Base-by-base conservation (phyloP, 2,329 filamentous ascomycete species). In the Nothophoma quercina region DNA sequence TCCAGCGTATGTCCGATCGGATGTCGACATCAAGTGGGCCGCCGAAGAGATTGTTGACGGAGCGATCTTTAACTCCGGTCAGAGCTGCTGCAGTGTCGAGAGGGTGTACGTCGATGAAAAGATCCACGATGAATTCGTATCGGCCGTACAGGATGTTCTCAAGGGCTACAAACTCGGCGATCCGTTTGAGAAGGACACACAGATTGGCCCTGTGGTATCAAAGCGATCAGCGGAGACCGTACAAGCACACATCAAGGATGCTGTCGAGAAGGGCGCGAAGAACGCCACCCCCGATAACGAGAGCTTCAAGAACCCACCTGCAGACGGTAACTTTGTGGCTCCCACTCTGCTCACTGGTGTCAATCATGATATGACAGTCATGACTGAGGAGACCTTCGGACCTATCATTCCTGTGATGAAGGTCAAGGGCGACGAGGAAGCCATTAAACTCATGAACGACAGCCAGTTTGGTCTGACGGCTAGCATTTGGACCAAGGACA, bases 61-160 rank as follows among this genome's bases (percentile, higher is more conserved):
- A 16, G 88, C 92, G n/a, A 81, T 98, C 51, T 98, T 98, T 82
- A 98, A 98, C 79, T 96, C 93, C 43, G 93, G 93, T n/a, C 93
- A 98, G 79, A 96, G 91, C 72, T 98, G 93, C 81, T 98, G 93
- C 77, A 90, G 91, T 19, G 82, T 98, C 46, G 93, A 98, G 78
- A 84, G 93, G 26, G 86, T 98, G 16, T 98, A 98, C 68, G 93
- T 98, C 5, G 87, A 95, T 67, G 88, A 90, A 69, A 87, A 85
- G 63, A 85, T 98, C 41, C 87, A 97, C 73, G 91, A 96, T 67
- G 78, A 84, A 10, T 97, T 98, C 67, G 82, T 97, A 43, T 81
- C 85, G 43, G 90, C 89, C 5, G 82, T 91, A 10, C 90, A 95
- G 74, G 87, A 88, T 50, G 91, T 96, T 7, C 83, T 98, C 7